Evolutionary conservation across 2,329 filamentous ascomycete species (phyloP), one percentile per base, ranked within the genome.

Genomic region (Talaromyces pinophilus): DNA sequence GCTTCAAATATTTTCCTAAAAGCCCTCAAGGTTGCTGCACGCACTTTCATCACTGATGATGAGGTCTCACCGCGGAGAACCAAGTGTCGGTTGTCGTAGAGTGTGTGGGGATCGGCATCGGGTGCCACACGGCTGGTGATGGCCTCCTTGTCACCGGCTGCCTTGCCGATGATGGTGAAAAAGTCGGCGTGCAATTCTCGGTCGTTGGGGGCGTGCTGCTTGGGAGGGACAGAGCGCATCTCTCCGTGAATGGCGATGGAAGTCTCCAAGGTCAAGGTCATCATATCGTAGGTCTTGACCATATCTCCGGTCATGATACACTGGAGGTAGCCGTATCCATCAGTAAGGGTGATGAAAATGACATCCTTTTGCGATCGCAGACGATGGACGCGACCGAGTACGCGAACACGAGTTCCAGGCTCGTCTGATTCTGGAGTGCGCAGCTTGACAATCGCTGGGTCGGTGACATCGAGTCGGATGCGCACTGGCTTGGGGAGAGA

Each of bases 151-250:
- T 92, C 93, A 69, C 92, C 91, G 46, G 92, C 91, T 48, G 93
- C 92, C 73, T 88, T 86, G 74, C 88, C 90, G 67, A 91, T 88
- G 72, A 96, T 87, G 77, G 87, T 86, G 84, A 90, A 97, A 84
- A 89, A 97, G 80, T 97, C 93, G 72, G 91, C 93, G 75, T 94
- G 92, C 60, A 97, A 85, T 80, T 97, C 93, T 70, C 94, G 91
- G 84, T 90, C 84, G 81, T 92, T 88, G 59, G 92, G 92, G 0
- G 93, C 93, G 67, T 90, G 88, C 69, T 90, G 87, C 64, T 91
- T 92, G 28, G 86, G 85, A 10, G 91, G 93, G 4, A 97, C 90
- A 74, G 91, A 86, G 76, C 87, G 88, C 85, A 97, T 88, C 83
- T 96, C 91, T 71, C 93, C 93, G 68, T 88, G 88, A 66, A 97